Conservation (phyloP, 2,329 filamentous ascomycete genomes). For the Apiospora koreana region DNA sequence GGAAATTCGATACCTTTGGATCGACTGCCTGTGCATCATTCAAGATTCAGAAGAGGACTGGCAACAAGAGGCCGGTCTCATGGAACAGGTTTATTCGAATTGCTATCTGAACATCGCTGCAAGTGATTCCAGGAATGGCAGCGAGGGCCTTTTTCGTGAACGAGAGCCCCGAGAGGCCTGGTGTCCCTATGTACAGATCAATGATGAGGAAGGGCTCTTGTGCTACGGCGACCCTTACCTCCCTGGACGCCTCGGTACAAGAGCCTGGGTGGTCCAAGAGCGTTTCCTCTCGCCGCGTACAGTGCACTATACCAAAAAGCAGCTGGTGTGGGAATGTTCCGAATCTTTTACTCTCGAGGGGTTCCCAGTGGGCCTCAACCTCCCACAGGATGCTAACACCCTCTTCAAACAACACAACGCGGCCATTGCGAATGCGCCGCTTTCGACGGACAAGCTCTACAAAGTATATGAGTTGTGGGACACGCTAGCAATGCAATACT, state of each 20-base stretch:
- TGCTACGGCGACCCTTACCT: neutral
- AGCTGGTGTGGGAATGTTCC: slow-evolving; percentile 5
- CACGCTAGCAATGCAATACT: neutral
- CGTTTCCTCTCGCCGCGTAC: neutral
- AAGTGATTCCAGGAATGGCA: neutral
- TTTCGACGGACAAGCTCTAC: neutral
- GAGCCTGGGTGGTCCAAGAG: slow-evolving; percentile 7
- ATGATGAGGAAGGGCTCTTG: neutral
- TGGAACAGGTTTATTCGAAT: slow-evolving; percentile 12
- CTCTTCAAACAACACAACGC: neutral
- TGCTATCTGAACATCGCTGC: slow-evolving; percentile 10
- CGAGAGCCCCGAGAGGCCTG: neutral
- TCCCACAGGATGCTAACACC: neutral
- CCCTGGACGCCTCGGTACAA: neutral
- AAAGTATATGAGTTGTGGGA: neutral
- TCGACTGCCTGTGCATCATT: slow-evolving; percentile 18
- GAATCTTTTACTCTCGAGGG: neutral
- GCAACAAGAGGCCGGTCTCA: neutral
- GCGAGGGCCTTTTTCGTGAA: neutral
- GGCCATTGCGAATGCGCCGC: neutral
- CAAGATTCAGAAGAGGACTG: slow-evolving; percentile 14
- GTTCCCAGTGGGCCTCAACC: neutral
- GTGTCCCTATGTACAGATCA: neutral
- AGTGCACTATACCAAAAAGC: neutral
- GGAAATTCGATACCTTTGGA: slow-evolving; percentile 13